Conservation (phyloP, 768 basidiomycete genomes). For the Kwoniella mangroviensis region DNA sequence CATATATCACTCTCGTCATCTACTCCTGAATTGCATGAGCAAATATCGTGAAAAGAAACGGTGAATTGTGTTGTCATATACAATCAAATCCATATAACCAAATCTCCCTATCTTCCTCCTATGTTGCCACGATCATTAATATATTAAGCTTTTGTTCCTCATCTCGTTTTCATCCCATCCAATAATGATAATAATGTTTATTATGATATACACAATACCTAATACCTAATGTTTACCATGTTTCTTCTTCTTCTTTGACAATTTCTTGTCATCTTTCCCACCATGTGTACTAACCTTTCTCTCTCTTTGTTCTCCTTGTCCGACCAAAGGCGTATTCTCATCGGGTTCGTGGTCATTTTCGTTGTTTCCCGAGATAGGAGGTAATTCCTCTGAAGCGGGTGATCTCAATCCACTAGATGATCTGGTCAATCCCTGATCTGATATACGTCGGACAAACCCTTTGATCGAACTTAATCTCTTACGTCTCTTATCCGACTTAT, state of each 20-base stretch:
- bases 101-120: not conserved
- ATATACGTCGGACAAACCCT: constrained; percentile 50
- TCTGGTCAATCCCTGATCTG: constrained; percentile 42
- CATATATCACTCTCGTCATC: too few relatives aligned
- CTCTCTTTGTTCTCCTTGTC: constrained; percentile 7
- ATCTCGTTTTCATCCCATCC: not conserved
- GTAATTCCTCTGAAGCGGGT: constrained; percentile 16
- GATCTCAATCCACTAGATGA: constrained; percentile 21
- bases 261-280: not conserved
- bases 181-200: not conserved
- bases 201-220: not conserved
- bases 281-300: constrained; percentile 19
- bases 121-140: not conserved
- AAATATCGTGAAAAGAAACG: too few relatives aligned
- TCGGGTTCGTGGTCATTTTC: not conserved
- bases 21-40: too few relatives aligned
- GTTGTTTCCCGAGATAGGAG: constrained; percentile 1
- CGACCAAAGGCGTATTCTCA: constrained; percentile 1
- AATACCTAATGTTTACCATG: constrained; percentile 11
- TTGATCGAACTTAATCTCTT: constrained; percentile 48
- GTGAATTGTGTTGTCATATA: too few relatives aligned
- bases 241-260: constrained; percentile 32
- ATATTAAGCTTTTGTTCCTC: too few relatives aligned
- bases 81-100: too few relatives aligned
- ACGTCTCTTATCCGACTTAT: constrained; percentile 40